Conservation (phyloP, 805 yeast genomes). For the Zygoascus tannicola region DNA sequence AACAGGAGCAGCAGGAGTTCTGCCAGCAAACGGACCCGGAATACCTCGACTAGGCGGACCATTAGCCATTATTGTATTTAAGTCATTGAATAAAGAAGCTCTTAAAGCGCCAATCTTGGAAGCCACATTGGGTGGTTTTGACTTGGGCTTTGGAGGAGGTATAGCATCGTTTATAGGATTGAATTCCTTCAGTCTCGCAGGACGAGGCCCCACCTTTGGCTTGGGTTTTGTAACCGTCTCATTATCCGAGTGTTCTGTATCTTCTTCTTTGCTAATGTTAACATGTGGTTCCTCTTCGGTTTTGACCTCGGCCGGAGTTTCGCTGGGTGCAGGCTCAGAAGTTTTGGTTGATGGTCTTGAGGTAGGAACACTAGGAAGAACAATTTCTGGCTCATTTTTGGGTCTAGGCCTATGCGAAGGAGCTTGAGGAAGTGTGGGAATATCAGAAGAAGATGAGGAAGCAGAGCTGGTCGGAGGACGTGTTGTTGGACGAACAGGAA, state of each 20-base stretch:
- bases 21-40: slow-evolving; percentile 9
- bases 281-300: too few relatives aligned
- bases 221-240: background rate
- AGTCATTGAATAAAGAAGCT: slow-evolving; percentile 19
- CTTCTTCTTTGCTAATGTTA: too few relatives aligned
- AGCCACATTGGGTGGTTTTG: slow-evolving; percentile 14
- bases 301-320: background rate
- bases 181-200: slow-evolving; percentile 5
- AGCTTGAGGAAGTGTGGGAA: background rate
- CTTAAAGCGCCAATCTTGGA: slow-evolving; percentile 18
- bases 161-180: slow-evolving; percentile 3
- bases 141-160: slow-evolving; percentile 15
- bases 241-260: background rate
- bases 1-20: background rate
- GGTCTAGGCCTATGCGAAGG: background rate
- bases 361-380: background rate
- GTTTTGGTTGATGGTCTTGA: background rate
- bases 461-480: background rate
- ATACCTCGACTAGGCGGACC: slow-evolving; percentile 13
- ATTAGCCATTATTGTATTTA: slow-evolving; percentile 15
- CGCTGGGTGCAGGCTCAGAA: background rate
- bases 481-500: background rate
- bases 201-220: slow-evolving; percentile 10
- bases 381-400: background rate
- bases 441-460: background rate